Base-by-base conservation (phyloP, 306 rosid species). In the Lagenaria siceraria region DNA sequence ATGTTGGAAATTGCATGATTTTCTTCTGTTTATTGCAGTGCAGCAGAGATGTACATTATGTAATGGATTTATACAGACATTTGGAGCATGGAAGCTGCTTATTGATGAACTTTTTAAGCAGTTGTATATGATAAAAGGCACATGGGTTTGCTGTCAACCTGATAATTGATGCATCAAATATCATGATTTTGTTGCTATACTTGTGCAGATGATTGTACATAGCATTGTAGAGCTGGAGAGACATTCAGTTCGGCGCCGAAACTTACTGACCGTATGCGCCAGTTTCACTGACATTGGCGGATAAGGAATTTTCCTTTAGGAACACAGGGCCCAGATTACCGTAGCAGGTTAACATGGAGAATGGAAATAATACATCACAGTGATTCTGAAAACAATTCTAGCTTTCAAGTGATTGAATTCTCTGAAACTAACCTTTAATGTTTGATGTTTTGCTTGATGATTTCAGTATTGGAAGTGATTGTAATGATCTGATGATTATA, bases 201-300 rank as follows among this genome's bases (percentile, higher is more conserved):
- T 13, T 70, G 58, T 48, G 76, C 78, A 52, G 51, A 53, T 74
- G 31, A 24, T 82, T 77, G 40, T 86, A 87, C 83, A 91, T 84
- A 89, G 56, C 79, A 77, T 81, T 78, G 76, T 85, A 82, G 84
- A 72, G 79, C 63, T 80, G 68, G 77, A 60, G 81, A 81, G 78
- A 31, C 61, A 66, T 56, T 36, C 75, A 22, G 36, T 43, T 69
- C 25, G 7, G 55, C 49, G 43, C 29, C 11, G 4, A 74, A 74
- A 17, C 27, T 52, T 18, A 25, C 43, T 70, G 84, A 80, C 79
- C 75, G 15, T 78, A 74, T 78, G 78, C 51, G 17, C 72, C 46
- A 64, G 49, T 75, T 79, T 81, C 65, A 63, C 75, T 81, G 83
- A 77, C 82, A 74, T 79, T 51, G 75, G 66, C 79, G 82, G 21